phyloP scores from a whole-genome alignment of 2,329 filamentous ascomycete species.

The Colletotrichum scovillei region DNA sequence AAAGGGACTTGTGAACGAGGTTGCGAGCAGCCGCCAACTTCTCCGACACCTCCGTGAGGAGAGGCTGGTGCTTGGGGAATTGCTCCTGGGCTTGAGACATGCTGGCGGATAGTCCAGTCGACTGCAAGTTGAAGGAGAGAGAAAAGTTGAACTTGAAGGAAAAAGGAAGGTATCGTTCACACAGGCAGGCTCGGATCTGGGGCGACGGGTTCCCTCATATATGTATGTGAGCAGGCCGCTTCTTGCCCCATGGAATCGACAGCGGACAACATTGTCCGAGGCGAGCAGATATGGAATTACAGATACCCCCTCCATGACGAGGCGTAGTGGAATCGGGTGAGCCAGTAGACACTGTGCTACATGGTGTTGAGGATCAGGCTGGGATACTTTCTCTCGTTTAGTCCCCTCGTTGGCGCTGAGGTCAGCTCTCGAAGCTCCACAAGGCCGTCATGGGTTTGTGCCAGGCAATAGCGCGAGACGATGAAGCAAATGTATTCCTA shows the following conservation, averaged over 20 bases:
- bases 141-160: neutral
- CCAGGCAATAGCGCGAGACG: constrained; percentile 9
- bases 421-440: constrained; percentile 28
- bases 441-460: constrained; percentile 17
- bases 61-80: constrained; percentile 26
- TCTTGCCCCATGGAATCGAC: neutral
- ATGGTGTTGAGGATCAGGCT: constrained; percentile 21
- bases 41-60: constrained; percentile 12
- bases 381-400: neutral
- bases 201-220: constrained; percentile 21
- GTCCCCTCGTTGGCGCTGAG: constrained; percentile 22
- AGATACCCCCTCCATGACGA: constrained; percentile 1
- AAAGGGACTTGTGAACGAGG: constrained; percentile 22
- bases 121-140: neutral
- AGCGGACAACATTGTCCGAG: neutral
- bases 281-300: neutral
- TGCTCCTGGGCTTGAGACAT: constrained; percentile 29
- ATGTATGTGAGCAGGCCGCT: neutral
- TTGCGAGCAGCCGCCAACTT: constrained; percentile 27
- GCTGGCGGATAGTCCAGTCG: neutral
- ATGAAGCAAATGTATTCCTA: constrained; percentile 10
- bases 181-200: neutral
- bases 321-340: neutral
- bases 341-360: neutral
- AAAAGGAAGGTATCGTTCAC: neutral